A percentile compares a stretch with the other conserved stretches of the same genome.
Conservation (phyloP, 2,329 filamentous ascomycete genomes). For the Cercospora sp. region DNA sequence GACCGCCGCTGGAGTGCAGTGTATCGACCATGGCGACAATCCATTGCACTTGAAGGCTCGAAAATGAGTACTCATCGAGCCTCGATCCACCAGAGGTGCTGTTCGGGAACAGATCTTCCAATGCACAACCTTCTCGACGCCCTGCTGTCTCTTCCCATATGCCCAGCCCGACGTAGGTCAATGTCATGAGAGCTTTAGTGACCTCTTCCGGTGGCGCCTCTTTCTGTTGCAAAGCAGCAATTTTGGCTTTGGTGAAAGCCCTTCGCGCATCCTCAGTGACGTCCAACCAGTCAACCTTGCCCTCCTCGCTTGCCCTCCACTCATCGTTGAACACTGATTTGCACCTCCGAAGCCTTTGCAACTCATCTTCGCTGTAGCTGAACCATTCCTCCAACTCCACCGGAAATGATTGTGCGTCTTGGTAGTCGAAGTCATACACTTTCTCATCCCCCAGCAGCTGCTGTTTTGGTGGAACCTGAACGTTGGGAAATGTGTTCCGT, state of each 20-base stretch:
- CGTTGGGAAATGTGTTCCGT: slow-evolving; percentile 46
- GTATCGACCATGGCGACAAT: slow-evolving; percentile 48
- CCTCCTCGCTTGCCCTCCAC: slow-evolving; percentile 56
- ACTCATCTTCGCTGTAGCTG: slow-evolving; percentile 83
- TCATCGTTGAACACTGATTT: slow-evolving; percentile 75
- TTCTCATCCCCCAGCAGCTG: slow-evolving; percentile 35
- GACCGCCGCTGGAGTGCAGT: slow-evolving; percentile 43
- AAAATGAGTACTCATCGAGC: slow-evolving; percentile 37
- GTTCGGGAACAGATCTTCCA: slow-evolving; percentile 32
- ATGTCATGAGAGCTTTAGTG: slow-evolving; percentile 42
- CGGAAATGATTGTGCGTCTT: slow-evolving; percentile 60
- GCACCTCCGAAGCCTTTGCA: slow-evolving; percentile 72
- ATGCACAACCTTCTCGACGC: slow-evolving; percentile 29
- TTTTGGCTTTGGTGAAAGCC: slow-evolving; percentile 56
- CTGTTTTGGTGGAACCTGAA: slow-evolving; percentile 37
- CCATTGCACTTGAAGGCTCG: slow-evolving; percentile 46
- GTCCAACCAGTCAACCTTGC: slow-evolving; percentile 63
- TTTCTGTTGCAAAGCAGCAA: slow-evolving; percentile 41
- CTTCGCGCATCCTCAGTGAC: slow-evolving; percentile 57
- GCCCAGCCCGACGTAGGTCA: slow-evolving; percentile 51
- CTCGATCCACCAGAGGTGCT: slow-evolving; percentile 33
- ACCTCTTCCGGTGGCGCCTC: slow-evolving; percentile 36
- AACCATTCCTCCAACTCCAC: slow-evolving; percentile 99
- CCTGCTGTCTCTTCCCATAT: slow-evolving; percentile 54
- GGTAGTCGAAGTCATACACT: slow-evolving; percentile 73